Conservation (phyloP, 306 rosid species). For the Echinosophora koreensis region DNA sequence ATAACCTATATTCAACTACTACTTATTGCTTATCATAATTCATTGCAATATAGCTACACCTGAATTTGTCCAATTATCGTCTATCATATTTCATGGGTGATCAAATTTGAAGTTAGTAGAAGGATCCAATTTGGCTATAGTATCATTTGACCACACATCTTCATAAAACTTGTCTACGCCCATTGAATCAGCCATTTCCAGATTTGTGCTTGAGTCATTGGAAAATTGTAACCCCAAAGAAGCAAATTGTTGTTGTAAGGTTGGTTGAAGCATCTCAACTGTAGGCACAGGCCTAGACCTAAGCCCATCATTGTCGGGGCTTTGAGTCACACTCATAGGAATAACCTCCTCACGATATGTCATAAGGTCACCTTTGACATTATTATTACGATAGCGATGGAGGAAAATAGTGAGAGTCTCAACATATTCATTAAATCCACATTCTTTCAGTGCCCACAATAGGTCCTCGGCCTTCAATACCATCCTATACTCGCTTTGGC, state of each 20-base stretch:
- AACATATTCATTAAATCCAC: background rate
- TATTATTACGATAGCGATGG: background rate
- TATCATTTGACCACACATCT: background rate
- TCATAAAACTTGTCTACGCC: background rate
- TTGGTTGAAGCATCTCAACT: background rate
- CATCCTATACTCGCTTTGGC: background rate
- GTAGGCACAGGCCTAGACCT: background rate
- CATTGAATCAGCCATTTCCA: background rate
- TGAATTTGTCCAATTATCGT: background rate
- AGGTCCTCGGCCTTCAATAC: slow-evolving; percentile 18
- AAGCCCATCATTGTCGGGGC: background rate
- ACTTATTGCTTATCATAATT: background rate
- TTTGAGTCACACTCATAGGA: background rate
- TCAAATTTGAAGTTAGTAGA: background rate
- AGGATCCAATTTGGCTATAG: background rate
- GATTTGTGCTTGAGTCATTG: background rate
- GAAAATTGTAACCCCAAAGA: background rate
- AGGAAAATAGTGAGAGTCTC: background rate
- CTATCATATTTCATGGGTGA: too few relatives aligned
- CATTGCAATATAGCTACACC: background rate
- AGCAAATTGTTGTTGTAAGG: background rate
- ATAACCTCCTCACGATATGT: background rate
- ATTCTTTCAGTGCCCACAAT: slow-evolving; percentile 8
- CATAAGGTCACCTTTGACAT: background rate
- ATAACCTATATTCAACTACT: too few relatives aligned